A percentile compares a stretch with the other conserved stretches of the same genome.
phyloP scores from a whole-genome alignment of 257 asterid species.

The Salvia hispanica region DNA sequence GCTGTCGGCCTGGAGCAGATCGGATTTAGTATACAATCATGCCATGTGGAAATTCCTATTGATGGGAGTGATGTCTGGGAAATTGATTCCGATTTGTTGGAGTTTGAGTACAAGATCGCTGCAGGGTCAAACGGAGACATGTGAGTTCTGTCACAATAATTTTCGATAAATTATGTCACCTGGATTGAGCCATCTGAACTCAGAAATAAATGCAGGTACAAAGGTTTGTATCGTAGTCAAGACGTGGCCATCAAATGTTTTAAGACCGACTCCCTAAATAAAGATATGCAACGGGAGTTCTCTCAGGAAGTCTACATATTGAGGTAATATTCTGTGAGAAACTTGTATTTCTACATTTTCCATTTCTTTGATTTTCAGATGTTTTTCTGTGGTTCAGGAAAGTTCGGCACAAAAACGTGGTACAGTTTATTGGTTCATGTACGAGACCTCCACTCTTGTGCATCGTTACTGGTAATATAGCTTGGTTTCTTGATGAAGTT shows the following conservation, averaged over 20 bases:
- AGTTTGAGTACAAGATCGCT: constrained; percentile 62
- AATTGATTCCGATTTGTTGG: constrained; percentile 63
- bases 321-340: constrained; percentile 41
- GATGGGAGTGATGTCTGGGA: constrained; percentile 81
- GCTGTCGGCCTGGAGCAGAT: constrained; percentile 36
- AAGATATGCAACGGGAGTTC: constrained; percentile 64
- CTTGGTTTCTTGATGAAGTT: constrained; percentile 6
- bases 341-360: background rate
- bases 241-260: constrained; percentile 88
- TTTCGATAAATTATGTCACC: background rate
- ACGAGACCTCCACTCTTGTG: constrained; percentile 83
- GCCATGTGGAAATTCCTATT: constrained; percentile 50
- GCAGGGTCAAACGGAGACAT: constrained; percentile 71
- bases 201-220: constrained; percentile 57
- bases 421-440: constrained; percentile 88
- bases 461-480: constrained; percentile 72
- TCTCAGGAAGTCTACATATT: constrained; percentile 84
- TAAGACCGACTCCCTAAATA: constrained; percentile 51
- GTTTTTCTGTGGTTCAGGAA: constrained; percentile 53
- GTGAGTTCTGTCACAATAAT: constrained; percentile 49
- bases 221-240: constrained; percentile 66
- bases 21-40: constrained; percentile 32
- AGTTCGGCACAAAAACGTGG: constrained; percentile 85
- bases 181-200: constrained; percentile 19
- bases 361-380: constrained; percentile 8